A percentile compares a stretch with the other conserved stretches of the same genome.
Evolutionary conservation across 2,329 filamentous ascomycete genomes (phyloP).

Genomic region (Cladophialophora immunda): DNA sequence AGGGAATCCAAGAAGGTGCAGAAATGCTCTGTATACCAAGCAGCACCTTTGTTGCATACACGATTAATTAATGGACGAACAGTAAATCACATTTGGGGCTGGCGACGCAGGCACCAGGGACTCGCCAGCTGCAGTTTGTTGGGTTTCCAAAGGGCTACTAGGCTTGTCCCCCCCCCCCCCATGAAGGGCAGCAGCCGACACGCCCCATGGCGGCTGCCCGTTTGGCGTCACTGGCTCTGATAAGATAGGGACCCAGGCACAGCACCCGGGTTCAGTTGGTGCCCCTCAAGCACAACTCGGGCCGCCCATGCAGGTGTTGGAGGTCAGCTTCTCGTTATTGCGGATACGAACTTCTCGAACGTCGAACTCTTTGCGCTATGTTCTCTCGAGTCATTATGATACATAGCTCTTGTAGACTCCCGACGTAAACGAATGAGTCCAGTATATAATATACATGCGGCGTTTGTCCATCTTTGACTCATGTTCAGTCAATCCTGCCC

Average conservation of each 20-base stretch:
- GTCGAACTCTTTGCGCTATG: too few species aligned
- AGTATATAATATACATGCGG: neutral
- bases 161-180: neutral
- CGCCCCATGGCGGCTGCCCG: neutral
- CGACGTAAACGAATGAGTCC: neutral
- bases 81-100: neutral
- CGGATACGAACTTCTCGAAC: too few species aligned
- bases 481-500: conserved; percentile 2
- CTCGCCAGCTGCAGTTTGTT: neutral
- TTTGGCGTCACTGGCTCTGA: neutral
- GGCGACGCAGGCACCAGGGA: conserved; percentile 9
- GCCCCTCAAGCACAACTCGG: neutral
- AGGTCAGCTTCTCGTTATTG: neutral
- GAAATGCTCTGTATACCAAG: neutral
- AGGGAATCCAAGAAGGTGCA: neutral
- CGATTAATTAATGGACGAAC: too few species aligned
- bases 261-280: too few species aligned
- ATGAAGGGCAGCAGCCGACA: too few species aligned
- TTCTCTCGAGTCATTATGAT: neutral
- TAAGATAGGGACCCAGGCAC: too few species aligned
- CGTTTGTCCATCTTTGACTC: neutral
- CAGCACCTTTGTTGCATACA: too few species aligned
- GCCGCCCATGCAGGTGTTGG: neutral
- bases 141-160: neutral
- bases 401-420: neutral